phyloP scores from a whole-genome alignment of 257 asterid species.

The Solanum paucissectum region DNA sequence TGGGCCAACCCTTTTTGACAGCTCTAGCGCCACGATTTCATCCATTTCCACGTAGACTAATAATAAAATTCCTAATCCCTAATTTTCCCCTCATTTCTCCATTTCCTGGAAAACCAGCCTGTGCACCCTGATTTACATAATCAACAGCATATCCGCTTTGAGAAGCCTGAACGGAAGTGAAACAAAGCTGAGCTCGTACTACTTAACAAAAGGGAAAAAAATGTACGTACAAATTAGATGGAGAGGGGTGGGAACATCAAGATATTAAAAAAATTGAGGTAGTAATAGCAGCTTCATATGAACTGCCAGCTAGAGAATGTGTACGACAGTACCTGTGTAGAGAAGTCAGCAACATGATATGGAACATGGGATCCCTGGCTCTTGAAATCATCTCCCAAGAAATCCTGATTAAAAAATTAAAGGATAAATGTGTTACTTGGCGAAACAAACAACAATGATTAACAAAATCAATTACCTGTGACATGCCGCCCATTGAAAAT shows the following conservation, averaged over 20 bases:
- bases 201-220: background rate
- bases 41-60: too few species aligned
- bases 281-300: too few species aligned
- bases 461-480: conserved; percentile 48
- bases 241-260: background rate
- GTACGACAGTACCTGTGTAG: conserved; percentile 57
- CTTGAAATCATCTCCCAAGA: conserved; percentile 87
- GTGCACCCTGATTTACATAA: conserved; percentile 72
- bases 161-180: conserved; percentile 50
- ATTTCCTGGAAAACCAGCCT: conserved; percentile 86
- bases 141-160: conserved; percentile 87
- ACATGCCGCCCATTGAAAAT: conserved; percentile 85
- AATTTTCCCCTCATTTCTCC: too few species aligned
- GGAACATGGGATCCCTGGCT: conserved; percentile 98
- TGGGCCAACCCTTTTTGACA: too few species aligned
- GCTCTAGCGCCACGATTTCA: too few species aligned
- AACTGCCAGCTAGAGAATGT: background rate
- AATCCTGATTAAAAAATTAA: conserved; percentile 50
- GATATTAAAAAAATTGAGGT: background rate
- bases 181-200: background rate
- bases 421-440: background rate
- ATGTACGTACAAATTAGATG: background rate
- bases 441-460: background rate
- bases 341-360: conserved; percentile 71
- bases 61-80: too few species aligned